phyloP scores from a whole-genome alignment of 495 filamentous ascomycete genomes.

The Podospora pseudocomata region DNA sequence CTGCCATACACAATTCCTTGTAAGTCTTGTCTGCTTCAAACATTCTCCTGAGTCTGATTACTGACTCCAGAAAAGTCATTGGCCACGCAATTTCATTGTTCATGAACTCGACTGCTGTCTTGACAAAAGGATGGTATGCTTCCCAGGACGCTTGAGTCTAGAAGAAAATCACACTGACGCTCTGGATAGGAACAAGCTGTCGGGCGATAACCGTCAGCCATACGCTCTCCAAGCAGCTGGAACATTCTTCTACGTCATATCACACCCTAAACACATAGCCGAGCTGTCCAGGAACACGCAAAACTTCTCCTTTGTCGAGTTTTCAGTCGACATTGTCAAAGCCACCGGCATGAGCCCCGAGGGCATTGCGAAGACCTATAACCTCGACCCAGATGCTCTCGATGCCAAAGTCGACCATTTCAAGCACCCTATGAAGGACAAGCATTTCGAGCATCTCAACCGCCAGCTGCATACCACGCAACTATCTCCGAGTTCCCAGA shows the following conservation, averaged over 20 bases:
- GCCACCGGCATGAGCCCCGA: background rate
- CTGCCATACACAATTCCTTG: background rate
- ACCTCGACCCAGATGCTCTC: background rate
- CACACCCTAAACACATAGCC: background rate
- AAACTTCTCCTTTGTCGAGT: background rate
- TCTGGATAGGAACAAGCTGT: background rate
- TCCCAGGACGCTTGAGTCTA: background rate
- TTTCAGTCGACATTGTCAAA: background rate
- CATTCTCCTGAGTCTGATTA: background rate
- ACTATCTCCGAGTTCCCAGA: background rate
- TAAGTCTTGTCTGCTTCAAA: background rate
- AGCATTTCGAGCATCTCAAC: background rate
- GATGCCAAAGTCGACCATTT: background rate
- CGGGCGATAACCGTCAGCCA: background rate
- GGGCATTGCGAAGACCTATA: background rate
- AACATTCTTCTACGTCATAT: background rate
- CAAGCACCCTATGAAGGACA: background rate
- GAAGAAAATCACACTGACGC: background rate
- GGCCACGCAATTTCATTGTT: background rate
- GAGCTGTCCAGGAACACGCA: background rate
- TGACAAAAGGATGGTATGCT: background rate
- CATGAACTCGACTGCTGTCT: background rate
- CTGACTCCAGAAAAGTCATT: background rate
- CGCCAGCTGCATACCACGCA: background rate
- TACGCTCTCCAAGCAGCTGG: background rate